Percentiles rank a stretch among this genome's conserved stretches.
Evolutionary conservation across 176 grass and related monocot species (phyloP).

Genomic region (Puya raimondii): DNA sequence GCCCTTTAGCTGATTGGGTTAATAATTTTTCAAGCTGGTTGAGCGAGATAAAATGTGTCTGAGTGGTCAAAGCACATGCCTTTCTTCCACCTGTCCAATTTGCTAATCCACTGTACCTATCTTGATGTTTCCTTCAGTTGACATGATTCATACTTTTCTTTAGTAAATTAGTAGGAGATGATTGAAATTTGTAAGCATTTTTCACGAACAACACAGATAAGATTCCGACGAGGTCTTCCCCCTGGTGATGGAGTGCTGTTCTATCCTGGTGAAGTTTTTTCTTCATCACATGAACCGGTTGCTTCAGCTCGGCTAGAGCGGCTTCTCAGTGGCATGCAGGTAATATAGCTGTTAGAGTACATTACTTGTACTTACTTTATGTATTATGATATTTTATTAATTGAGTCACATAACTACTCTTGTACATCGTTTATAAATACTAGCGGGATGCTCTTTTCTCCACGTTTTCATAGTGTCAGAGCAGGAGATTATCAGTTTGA

Average conservation of each 20-base stretch:
- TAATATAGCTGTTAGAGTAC: constrained; percentile 21
- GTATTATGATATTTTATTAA: background rate
- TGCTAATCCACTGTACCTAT: too few relatives aligned
- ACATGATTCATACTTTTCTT: background rate
- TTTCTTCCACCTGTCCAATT: too few relatives aligned
- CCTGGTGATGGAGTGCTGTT: constrained; percentile 92
- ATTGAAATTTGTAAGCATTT: too few relatives aligned
- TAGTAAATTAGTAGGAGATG: background rate
- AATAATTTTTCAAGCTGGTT: too few relatives aligned
- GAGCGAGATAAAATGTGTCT: too few relatives aligned
- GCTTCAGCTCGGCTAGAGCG: constrained; percentile 79
- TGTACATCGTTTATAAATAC: too few relatives aligned
- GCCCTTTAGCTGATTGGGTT: too few relatives aligned
- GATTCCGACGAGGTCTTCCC: constrained; percentile 85
- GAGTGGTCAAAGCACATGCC: too few relatives aligned
- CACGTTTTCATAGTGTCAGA: too few relatives aligned
- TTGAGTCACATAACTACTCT: background rate
- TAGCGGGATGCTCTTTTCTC: too few relatives aligned
- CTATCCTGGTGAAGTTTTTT: constrained; percentile 95
- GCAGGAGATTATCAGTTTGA: too few relatives aligned
- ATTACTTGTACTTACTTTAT: constrained; percentile 2
- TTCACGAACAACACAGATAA: constrained; percentile 36
- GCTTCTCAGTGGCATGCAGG: constrained; percentile 98
- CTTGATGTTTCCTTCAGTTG: too few relatives aligned
- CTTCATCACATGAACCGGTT: constrained; percentile 77